Conservation (phyloP, 1,284 basidiomycete genomes). For the Mrakiaceae sp. region DNA sequence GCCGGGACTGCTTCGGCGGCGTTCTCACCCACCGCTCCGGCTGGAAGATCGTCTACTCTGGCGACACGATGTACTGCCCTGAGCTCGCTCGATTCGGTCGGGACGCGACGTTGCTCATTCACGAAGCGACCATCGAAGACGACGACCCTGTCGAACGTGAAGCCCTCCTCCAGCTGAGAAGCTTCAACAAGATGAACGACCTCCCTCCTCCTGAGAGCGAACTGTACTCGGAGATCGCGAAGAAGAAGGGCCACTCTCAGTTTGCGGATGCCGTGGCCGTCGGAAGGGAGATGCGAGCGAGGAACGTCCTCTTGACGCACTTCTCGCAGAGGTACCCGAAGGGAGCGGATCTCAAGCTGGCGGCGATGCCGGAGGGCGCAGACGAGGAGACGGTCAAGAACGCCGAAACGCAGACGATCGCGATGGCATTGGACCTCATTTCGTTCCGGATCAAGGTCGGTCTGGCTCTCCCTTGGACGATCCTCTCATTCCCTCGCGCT, state of each 20-base stretch:
- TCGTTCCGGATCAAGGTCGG: slow-evolving; percentile 48
- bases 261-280: slow-evolving; percentile 74
- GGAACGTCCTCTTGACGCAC: slow-evolving; percentile 77
- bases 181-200: background rate
- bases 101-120: slow-evolving; percentile 70
- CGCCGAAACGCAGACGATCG: slow-evolving; percentile 40
- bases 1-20: slow-evolving; percentile 52
- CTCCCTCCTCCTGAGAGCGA: background rate
- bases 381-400: slow-evolving; percentile 7
- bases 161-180: slow-evolving; percentile 32
- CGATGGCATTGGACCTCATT: slow-evolving; percentile 70
- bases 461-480: too few relatives aligned
- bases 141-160: slow-evolving; percentile 56
- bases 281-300: slow-evolving; percentile 63
- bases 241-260: slow-evolving; percentile 74
- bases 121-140: slow-evolving; percentile 83
- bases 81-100: slow-evolving; percentile 55
- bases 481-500: too few relatives aligned
- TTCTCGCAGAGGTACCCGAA: slow-evolving; percentile 92
- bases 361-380: slow-evolving; percentile 16
- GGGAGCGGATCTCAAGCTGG: slow-evolving; percentile 43
- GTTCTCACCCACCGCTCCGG: slow-evolving; percentile 56
- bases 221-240: slow-evolving; percentile 45
- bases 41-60: slow-evolving; percentile 78
- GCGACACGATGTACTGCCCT: slow-evolving; percentile 72